These are phyloP conservation scores for Myriosclerotinia duriaeana DNA, from an alignment of 2,329 filamentous ascomycete species.

Conservation along the genomic window DNA sequence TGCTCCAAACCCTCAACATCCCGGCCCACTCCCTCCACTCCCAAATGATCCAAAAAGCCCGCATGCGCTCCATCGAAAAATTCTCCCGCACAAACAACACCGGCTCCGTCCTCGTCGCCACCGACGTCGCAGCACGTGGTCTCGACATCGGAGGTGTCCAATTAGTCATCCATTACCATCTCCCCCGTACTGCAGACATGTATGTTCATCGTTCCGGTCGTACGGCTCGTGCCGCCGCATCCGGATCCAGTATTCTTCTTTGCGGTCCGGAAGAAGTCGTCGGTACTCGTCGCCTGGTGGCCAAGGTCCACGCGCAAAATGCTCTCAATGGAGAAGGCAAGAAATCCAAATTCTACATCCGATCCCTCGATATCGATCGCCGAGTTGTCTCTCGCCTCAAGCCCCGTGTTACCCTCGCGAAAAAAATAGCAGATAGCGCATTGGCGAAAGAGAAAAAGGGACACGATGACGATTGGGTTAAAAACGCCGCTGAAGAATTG, in stretches of 20 bases:
- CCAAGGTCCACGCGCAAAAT: conserved; percentile 75
- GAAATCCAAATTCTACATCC: conserved; percentile 66
- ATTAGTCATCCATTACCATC: conserved; percentile 90
- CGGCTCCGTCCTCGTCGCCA: conserved; percentile 76
- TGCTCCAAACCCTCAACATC: conserved; percentile 79
- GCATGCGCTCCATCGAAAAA: conserved; percentile 85
- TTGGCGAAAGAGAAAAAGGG: conserved; percentile 85
- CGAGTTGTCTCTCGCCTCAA: conserved; percentile 75
- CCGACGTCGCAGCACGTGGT: conserved; percentile 89
- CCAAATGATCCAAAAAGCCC: conserved; percentile 93
- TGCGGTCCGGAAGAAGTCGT: conserved; percentile 89
- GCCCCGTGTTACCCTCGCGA: conserved; percentile 75
- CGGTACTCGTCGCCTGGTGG: conserved; percentile 77
- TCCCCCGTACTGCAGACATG: conserved; percentile 84
- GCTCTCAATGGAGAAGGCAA: conserved; percentile 44
- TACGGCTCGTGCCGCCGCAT: conserved; percentile 78
- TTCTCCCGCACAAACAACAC: conserved; percentile 66
- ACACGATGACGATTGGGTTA: conserved; percentile 82
- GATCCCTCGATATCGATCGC: conserved; percentile 79
- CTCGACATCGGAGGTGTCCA: conserved; percentile 91
- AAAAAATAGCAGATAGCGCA: conserved; percentile 77
- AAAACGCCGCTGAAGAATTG: conserved; percentile 82
- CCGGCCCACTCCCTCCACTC: conserved; percentile 80
- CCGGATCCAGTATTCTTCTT: conserved; percentile 80
- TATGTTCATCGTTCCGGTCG: conserved; percentile 96